Percentiles rank a stretch among this genome's conserved stretches.
These are phyloP conservation scores for Chamaenerion angustifolium DNA, from an alignment of 345 rosid species.

Conservation along the genomic window DNA sequence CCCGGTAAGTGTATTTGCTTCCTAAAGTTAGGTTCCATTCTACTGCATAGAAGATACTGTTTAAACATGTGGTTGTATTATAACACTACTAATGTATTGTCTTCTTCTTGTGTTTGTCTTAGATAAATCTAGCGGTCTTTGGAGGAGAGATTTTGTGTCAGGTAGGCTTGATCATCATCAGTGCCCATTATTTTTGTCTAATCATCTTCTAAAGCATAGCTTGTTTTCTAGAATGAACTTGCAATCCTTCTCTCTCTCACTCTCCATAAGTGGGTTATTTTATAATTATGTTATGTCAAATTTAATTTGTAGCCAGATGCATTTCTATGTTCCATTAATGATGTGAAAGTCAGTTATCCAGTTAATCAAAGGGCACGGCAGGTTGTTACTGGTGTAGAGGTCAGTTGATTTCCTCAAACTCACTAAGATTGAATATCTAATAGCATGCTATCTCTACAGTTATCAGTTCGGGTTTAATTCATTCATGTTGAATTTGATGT, in stretches of 20 bases:
- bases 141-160: conserved; percentile 92
- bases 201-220: too few species aligned
- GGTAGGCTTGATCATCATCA: conserved; percentile 33
- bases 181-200: not conserved
- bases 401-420: conserved; percentile 11
- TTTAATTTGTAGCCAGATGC: conserved; percentile 86
- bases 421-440: too few species aligned
- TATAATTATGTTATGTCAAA: conserved; percentile 11
- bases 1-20: conserved; percentile 50
- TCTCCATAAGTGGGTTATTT: conserved; percentile 7
- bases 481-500: not conserved
- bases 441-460: not conserved
- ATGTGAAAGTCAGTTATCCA: conserved; percentile 72
- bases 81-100: conserved; percentile 5
- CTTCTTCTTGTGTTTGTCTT: conserved; percentile 15
- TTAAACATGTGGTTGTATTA: not conserved
- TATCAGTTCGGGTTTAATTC: not conserved
- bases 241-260: not conserved
- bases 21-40: not conserved
- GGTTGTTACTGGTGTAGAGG: conserved; percentile 63
- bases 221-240: too few species aligned
- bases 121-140: conserved; percentile 87
- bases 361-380: conserved; percentile 72
- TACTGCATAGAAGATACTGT: not conserved
- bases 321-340: conserved; percentile 84